These are phyloP conservation scores for Orbilia oligospora DNA, from an alignment of 2,329 filamentous ascomycete species.

Conservation along the genomic window DNA sequence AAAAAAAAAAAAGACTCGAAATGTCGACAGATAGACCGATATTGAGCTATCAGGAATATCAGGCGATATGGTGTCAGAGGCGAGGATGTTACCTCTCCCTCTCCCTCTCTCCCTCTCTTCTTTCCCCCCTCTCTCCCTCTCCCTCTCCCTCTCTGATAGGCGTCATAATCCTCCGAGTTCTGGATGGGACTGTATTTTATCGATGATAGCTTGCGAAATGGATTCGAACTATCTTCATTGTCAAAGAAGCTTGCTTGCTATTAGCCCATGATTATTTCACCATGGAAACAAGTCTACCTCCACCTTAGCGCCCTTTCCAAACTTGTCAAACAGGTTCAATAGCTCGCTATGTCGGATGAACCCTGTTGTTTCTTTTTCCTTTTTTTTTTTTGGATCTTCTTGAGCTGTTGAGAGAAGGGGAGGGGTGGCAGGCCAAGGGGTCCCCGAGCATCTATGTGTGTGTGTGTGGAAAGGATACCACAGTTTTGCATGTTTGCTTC, in stretches of 20 bases:
- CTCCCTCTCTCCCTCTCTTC: too few relatives aligned
- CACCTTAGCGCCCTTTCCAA: conserved; percentile 49
- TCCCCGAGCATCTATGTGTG: conserved; percentile 30
- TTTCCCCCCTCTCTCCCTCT: too few relatives aligned
- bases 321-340: conserved; percentile 29
- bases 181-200: neutral
- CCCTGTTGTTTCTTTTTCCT: conserved; percentile 47
- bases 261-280: conserved; percentile 23
- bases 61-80: conserved; percentile 15
- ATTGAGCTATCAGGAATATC: conserved; percentile 24
- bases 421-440: conserved; percentile 32
- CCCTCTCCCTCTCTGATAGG: neutral
- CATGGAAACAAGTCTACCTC: conserved; percentile 60
- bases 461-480: neutral
- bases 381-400: conserved; percentile 32
- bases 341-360: conserved; percentile 23
- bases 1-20: too few relatives aligned
- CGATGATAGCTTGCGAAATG: neutral
- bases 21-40: conserved; percentile 34
- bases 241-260: conserved; percentile 12
- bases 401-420: conserved; percentile 11
- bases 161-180: neutral
- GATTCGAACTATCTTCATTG: neutral
- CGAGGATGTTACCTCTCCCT: neutral
- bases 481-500: conserved; percentile 44